A percentile compares a stretch with the other conserved stretches of the same genome.
These are phyloP conservation scores for Candida boidinii DNA, from an alignment of 805 yeast genomes.

Conservation along the genomic window DNA sequence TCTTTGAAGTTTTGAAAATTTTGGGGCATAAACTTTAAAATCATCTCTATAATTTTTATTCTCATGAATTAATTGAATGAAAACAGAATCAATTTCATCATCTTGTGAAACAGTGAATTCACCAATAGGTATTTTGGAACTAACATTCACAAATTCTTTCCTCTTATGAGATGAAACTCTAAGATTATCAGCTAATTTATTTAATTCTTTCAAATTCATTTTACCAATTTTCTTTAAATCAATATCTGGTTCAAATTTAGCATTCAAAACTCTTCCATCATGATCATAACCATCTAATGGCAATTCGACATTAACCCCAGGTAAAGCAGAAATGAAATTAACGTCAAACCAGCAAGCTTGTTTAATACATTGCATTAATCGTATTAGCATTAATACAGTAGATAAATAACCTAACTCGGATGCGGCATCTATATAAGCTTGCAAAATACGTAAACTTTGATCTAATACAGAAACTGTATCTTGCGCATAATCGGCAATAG, in stretches of 20 bases:
- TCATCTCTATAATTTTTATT: slow-evolving; percentile 43
- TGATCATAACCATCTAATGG: slow-evolving; percentile 12
- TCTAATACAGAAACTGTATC: slow-evolving; percentile 91
- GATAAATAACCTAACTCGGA: slow-evolving; percentile 70
- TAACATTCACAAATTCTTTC: slow-evolving; percentile 43
- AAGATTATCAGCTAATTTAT: slow-evolving; percentile 27
- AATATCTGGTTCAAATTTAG: slow-evolving; percentile 10
- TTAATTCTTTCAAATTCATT: slow-evolving; percentile 26
- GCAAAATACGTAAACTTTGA: slow-evolving; percentile 87
- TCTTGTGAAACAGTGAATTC: slow-evolving; percentile 31
- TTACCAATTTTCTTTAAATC: slow-evolving; percentile 35
- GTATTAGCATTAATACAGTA: slow-evolving; percentile 54
- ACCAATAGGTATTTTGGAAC: slow-evolving; percentile 57
- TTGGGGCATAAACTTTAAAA: slow-evolving; percentile 65
- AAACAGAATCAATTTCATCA: slow-evolving; percentile 22
- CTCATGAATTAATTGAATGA: slow-evolving; percentile 44
- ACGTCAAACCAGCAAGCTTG: slow-evolving; percentile 85
- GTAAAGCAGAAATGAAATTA: slow-evolving; percentile 50
- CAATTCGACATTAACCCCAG: slow-evolving; percentile 28
- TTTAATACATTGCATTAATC: slow-evolving; percentile 77
- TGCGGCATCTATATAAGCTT: slow-evolving; percentile 85
- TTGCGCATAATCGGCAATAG: slow-evolving; percentile 91
- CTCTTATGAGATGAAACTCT: slow-evolving; percentile 32
- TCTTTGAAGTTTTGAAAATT: slow-evolving; percentile 83
- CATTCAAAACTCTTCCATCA: slow-evolving; percentile 30